Base-by-base conservation (phyloP, 176 grass and related monocot genomes). In the Carex parvula region DNA sequence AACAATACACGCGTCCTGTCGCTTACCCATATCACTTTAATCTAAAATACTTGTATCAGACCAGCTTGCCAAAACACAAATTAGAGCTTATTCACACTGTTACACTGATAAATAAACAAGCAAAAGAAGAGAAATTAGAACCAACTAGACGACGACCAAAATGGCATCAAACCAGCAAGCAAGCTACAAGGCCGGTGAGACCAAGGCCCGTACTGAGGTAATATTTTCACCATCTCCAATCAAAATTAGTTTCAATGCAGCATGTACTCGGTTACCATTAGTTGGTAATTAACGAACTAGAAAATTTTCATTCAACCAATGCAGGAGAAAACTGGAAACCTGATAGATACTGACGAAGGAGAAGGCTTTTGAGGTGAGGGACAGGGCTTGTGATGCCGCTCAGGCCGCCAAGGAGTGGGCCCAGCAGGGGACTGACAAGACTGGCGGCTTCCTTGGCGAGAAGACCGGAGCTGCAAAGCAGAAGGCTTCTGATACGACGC, bases 161-260 rank as follows among this genome's bases (percentile, higher is more conserved):
- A 73, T 93, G 94, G 94, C 94, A 24, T 93, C 91, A 75, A 70
- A 90, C 15, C 86, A 91, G 71, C 46, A 90, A 74, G 82, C 83
- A 26, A 86, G 81, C 89, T 89, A 84, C 89, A 65, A 26, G 17
- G 89, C 94, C 60, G 94, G 89, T 76, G 89, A 93, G 79, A 85
- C 87, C 89, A 97, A 93, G 87, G 94, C 70, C 65, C 86, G 60
- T 17, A 81, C 88, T 20, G 87, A 97, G 94, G 94, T 93, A 84
- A 37, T 26, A 32, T 57, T 75, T 20, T 8, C 12, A 42, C 56
- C 64, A 37, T 44, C 9, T 57, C 33, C 9, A 3, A 53, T 13
- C 14, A 35, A 66, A 10, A 26, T 26, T 26, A 35, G 56, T 54
- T n/a, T 21, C 15, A 17, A 39, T 63, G 48, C 63, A 80, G 26